phyloP scores from a whole-genome alignment of 1,284 basidiomycete species.

The Boletus subluridellus region DNA sequence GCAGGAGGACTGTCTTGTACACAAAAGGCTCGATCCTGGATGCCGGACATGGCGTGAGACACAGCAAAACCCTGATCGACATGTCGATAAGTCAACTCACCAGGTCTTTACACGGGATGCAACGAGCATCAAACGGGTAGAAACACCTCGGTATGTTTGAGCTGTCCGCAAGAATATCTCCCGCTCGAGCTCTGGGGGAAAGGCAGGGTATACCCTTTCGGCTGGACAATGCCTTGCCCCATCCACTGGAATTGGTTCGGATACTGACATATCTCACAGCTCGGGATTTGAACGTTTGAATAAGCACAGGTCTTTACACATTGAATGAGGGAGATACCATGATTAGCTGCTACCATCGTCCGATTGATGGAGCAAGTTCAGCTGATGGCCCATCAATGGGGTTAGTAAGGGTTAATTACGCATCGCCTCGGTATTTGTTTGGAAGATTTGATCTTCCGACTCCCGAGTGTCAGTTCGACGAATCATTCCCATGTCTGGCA shows the following conservation, averaged over 20 bases:
- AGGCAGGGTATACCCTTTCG: not conserved
- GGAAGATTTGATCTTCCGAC: too few relatives aligned
- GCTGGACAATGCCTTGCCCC: not conserved
- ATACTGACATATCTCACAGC: not conserved
- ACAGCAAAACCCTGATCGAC: not conserved
- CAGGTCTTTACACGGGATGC: conserved; percentile 17
- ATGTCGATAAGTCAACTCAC: conserved; percentile 4
- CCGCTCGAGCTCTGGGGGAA: conserved; percentile 23
- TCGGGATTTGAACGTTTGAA: not conserved
- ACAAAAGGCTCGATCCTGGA: conserved; percentile 21
- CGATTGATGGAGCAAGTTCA: not conserved
- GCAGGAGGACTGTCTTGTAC: conserved; percentile 14
- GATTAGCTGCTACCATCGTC: not conserved
- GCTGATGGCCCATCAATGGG: too few relatives aligned
- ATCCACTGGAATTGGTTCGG: not conserved
- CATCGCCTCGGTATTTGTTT: too few relatives aligned
- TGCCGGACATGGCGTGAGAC: not conserved
- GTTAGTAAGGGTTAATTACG: too few relatives aligned
- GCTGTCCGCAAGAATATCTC: conserved; percentile 19
- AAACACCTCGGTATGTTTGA: conserved; percentile 4
- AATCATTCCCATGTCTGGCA: too few relatives aligned
- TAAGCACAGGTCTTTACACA: not conserved
- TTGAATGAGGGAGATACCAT: not conserved
- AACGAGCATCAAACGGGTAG: conserved; percentile 15
- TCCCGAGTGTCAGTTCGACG: too few relatives aligned